A percentile compares a stretch with the other conserved stretches of the same genome.
phyloP scores from a whole-genome alignment of 176 grass and related monocot species.

The Miscanthus lutarioriparius region DNA sequence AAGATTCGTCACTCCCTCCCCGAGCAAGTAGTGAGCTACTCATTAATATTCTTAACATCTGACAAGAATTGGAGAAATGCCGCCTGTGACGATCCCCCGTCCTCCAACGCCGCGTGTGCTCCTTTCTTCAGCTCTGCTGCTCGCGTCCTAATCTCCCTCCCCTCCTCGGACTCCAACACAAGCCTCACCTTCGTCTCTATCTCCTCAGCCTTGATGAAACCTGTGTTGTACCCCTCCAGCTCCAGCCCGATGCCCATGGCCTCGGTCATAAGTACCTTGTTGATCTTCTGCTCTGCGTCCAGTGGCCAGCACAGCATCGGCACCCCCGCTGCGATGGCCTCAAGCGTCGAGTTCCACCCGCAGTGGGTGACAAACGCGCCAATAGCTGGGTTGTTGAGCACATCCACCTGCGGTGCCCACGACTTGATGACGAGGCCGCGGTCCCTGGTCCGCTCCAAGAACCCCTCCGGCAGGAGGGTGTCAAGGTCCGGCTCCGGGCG shows the following conservation, averaged over 20 bases:
- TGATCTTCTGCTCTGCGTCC: conserved; percentile 34
- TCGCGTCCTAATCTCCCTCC: conserved; percentile 19
- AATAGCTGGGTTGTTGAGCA: conserved; percentile 12
- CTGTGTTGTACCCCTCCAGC: conserved; percentile 22
- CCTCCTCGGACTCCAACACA: conserved; percentile 26
- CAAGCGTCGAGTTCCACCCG: conserved; percentile 51
- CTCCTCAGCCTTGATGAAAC: conserved; percentile 36
- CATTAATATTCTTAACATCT: not conserved
- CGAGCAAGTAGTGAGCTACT: not conserved
- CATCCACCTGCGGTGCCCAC: conserved; percentile 34
- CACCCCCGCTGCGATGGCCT: conserved; percentile 28
- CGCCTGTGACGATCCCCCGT: conserved; percentile 18
- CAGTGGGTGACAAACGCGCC: conserved; percentile 47
- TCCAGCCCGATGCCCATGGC: conserved; percentile 19
- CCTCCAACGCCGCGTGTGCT: conserved; percentile 11
- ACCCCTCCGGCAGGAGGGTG: conserved; percentile 28
- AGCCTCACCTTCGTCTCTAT: conserved; percentile 39
- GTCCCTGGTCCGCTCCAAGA: conserved; percentile 37
- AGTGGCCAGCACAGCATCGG: conserved; percentile 41
- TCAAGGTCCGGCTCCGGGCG: conserved; percentile 10
- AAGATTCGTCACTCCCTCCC: too few relatives aligned
- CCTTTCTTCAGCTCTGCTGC: conserved; percentile 10
- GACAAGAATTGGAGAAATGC: conserved; percentile 24
- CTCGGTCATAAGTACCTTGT: conserved; percentile 30
- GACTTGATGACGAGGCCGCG: conserved; percentile 21